A percentile compares a stretch with the other conserved stretches of the same genome.
These are phyloP conservation scores for Mortierella antarctica DNA, from an alignment of 192 early-diverging fungal species.

Conservation along the genomic window DNA sequence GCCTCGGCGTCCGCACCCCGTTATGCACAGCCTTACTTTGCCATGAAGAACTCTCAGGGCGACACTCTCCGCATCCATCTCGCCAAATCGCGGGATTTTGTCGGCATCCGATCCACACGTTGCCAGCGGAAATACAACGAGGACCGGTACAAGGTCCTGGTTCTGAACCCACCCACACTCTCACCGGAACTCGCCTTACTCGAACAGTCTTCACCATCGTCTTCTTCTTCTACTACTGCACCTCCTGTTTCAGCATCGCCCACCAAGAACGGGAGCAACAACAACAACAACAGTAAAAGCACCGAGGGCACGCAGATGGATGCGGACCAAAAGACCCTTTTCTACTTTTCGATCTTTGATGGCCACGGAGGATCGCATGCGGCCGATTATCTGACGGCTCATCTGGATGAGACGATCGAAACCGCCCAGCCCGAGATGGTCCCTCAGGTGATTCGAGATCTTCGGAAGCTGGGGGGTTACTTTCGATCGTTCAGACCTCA, in stretches of 20 bases:
- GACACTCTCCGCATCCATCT: conserved; percentile 59
- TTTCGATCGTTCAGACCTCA: conserved; percentile 58
- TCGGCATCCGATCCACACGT: conserved; percentile 64
- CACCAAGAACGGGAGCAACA: neutral
- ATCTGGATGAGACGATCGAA: conserved; percentile 65
- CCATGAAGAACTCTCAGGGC: conserved; percentile 50
- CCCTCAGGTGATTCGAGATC: conserved; percentile 39
- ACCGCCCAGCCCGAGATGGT: conserved; percentile 48
- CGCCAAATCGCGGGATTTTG: conserved; percentile 55
- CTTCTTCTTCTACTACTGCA: too few species aligned
- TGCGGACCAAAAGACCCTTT: conserved; percentile 36
- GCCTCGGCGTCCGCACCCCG: neutral
- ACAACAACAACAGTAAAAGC: neutral
- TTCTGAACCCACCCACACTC: conserved; percentile 41
- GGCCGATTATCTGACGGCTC: conserved; percentile 57
- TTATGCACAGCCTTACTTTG: conserved; percentile 38
- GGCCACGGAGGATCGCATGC: conserved; percentile 61
- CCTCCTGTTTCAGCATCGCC: too few species aligned
- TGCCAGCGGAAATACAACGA: conserved; percentile 67
- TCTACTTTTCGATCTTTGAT: conserved; percentile 71
- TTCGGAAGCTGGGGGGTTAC: conserved; percentile 58
- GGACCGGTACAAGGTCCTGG: conserved; percentile 61
- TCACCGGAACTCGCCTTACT: conserved; percentile 13
- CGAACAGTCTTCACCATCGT: too few species aligned
- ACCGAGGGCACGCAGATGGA: conserved; percentile 34